Percentiles rank a stretch among this genome's conserved stretches.
Evolutionary conservation across 495 filamentous ascomycete genomes (phyloP).

Genomic region (Parathielavia appendiculata): DNA sequence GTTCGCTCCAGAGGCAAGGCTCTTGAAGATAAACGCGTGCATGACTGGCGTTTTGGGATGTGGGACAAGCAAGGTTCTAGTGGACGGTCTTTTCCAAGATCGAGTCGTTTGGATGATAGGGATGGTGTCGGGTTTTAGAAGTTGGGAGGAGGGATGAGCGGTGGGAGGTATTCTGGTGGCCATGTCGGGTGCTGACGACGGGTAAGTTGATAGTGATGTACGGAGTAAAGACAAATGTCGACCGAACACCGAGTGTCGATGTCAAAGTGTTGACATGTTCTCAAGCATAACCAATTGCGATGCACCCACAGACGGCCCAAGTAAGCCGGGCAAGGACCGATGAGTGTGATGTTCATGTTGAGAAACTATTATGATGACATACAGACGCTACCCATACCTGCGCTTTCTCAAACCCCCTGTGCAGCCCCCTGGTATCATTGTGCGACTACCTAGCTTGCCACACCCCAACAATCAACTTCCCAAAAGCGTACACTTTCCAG

Average conservation of each 20-base stretch:
- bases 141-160: background rate
- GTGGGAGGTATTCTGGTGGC: background rate
- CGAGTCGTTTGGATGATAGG: constrained; percentile 6
- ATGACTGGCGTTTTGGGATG: constrained; percentile 22
- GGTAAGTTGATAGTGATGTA: background rate
- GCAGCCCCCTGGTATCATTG: no score
- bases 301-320: no score
- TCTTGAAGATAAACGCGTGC: constrained; percentile 14
- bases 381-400: no score
- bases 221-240: background rate
- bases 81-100: constrained; percentile 4
- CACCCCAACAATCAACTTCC: no score
- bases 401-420: no score
- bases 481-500: no score
- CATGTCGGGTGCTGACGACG: background rate
- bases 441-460: no score
- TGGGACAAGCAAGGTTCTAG: background rate
- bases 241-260: background rate
- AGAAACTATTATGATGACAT: no score
- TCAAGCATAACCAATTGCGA: no score
- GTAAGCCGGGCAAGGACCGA: no score
- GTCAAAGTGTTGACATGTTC: no score
- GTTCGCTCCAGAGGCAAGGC: constrained; percentile 13
- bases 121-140: constrained; percentile 2
- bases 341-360: no score